phyloP scores from a whole-genome alignment of 2,329 filamentous ascomycete genomes.

The Dothidotthia symphoricarpi region DNA sequence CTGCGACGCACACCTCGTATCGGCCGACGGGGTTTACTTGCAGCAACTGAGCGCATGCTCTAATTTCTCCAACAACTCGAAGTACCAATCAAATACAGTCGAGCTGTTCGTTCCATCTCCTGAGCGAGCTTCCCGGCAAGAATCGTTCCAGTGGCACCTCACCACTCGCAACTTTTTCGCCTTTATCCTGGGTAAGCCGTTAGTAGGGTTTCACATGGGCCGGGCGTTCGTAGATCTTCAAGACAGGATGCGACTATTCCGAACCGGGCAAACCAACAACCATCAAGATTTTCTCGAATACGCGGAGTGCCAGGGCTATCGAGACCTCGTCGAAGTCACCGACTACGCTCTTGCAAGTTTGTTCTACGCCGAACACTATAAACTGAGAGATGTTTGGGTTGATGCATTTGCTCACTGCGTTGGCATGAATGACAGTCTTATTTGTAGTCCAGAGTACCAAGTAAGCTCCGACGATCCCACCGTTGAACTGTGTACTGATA shows the following conservation, averaged over 20 bases:
- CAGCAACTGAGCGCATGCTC: slow-evolving; percentile 15
- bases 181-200: slow-evolving; percentile 62
- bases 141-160: slow-evolving; percentile 63
- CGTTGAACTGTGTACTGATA: slow-evolving; percentile 1
- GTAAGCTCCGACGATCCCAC: slow-evolving; percentile 44
- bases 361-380: slow-evolving; percentile 65
- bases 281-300: slow-evolving; percentile 63
- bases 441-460: slow-evolving; percentile 58
- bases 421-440: slow-evolving; percentile 67
- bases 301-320: slow-evolving; percentile 67
- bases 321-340: slow-evolving; percentile 63
- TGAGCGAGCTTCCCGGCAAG: slow-evolving; percentile 50
- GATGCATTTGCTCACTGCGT: slow-evolving; percentile 75
- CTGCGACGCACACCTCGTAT: slow-evolving; percentile 38
- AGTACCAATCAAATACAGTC: slow-evolving; percentile 33
- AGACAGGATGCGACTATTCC: slow-evolving; percentile 63
- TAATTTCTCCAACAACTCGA: slow-evolving; percentile 43
- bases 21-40: slow-evolving; percentile 8
- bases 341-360: slow-evolving; percentile 68
- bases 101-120: slow-evolving; percentile 72
- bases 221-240: slow-evolving; percentile 63
- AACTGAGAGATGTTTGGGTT: slow-evolving; percentile 64
- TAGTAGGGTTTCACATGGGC: slow-evolving; percentile 68
- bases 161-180: slow-evolving; percentile 75
- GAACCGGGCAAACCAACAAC: slow-evolving; percentile 56